Conservation (phyloP, 805 yeast species). For the Kazachstania bromeliacearum region DNA sequence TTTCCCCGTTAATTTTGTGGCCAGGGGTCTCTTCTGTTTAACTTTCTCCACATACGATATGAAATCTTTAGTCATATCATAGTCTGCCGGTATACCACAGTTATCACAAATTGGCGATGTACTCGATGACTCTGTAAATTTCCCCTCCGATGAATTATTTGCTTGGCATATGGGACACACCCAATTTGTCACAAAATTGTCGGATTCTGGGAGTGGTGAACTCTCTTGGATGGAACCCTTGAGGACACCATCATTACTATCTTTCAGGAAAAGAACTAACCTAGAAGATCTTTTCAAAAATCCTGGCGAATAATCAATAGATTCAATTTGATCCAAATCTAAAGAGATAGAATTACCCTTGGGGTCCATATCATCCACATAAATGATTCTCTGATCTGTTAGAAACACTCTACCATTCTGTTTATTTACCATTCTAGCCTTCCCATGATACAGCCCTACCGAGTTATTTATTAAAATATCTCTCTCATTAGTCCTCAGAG, state of each 20-base stretch:
- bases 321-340: conserved; percentile 34
- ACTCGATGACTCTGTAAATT: conserved; percentile 2
- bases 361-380: conserved; percentile 46
- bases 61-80: conserved; percentile 29
- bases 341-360: conserved; percentile 38
- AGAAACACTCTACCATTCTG: conserved; percentile 74
- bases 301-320: conserved; percentile 38
- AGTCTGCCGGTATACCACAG: conserved; percentile 50
- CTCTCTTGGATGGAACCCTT: not conserved
- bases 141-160: conserved; percentile 4
- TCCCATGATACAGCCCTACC: conserved; percentile 75
- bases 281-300: conserved; percentile 76
- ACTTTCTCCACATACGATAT: conserved; percentile 12
- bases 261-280: conserved; percentile 38
- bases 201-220: not conserved
- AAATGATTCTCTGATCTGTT: conserved; percentile 65
- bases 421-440: conserved; percentile 47
- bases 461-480: conserved; percentile 43
- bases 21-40: too few relatives aligned
- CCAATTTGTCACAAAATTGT: conserved; percentile 40
- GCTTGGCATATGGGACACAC: conserved; percentile 68
- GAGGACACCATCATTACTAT: not conserved
- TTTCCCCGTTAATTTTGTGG: not conserved
- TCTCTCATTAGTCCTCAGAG: conserved; percentile 37
- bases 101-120: conserved; percentile 42